These are phyloP conservation scores for Trichaptum fuscoviolaceum DNA, from an alignment of 768 basidiomycete species.

Conservation along the genomic window DNA sequence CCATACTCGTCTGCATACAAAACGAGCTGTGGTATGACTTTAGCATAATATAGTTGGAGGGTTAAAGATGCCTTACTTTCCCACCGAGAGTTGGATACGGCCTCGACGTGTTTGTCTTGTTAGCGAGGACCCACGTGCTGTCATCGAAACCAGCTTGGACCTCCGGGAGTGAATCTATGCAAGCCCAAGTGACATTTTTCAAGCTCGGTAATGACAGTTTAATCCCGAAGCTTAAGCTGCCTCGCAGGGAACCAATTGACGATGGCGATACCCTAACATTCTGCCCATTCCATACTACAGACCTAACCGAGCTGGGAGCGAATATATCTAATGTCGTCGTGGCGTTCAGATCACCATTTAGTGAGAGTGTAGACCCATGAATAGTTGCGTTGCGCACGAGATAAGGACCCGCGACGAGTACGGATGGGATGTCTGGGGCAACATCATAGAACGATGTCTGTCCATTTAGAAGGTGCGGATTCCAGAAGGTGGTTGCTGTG, in stretches of 20 bases:
- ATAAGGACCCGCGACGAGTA: constrained; percentile 24
- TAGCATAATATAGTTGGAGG: neutral
- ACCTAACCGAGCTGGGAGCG: constrained; percentile 14
- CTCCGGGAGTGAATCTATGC: constrained; percentile 25
- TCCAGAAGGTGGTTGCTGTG: constrained; percentile 22
- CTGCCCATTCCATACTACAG: constrained; percentile 24
- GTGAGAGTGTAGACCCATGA: constrained; percentile 12
- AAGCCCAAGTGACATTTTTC: constrained; percentile 18
- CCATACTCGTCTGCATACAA: constrained; percentile 22
- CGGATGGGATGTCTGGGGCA: constrained; percentile 18
- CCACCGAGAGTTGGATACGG: constrained; percentile 18
- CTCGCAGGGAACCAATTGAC: constrained; percentile 12
- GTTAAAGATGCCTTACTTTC: constrained; percentile 11
- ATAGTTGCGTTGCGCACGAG: constrained; percentile 26
- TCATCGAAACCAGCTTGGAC: constrained; percentile 22
- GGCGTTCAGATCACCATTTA: constrained; percentile 23
- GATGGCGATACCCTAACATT: constrained; percentile 10
- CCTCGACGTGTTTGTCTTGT: constrained; percentile 22
- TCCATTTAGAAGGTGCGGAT: constrained; percentile 14
- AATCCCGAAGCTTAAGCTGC: constrained; percentile 9
- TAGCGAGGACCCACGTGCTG: constrained; percentile 19
- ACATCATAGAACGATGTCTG: constrained; percentile 13
- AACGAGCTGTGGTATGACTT: constrained; percentile 10
- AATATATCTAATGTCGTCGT: constrained; percentile 19
- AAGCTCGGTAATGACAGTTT: constrained; percentile 16